Base-by-base conservation (phyloP, 75 land plant species). In the Pseudotsuga menziesii region DNA sequence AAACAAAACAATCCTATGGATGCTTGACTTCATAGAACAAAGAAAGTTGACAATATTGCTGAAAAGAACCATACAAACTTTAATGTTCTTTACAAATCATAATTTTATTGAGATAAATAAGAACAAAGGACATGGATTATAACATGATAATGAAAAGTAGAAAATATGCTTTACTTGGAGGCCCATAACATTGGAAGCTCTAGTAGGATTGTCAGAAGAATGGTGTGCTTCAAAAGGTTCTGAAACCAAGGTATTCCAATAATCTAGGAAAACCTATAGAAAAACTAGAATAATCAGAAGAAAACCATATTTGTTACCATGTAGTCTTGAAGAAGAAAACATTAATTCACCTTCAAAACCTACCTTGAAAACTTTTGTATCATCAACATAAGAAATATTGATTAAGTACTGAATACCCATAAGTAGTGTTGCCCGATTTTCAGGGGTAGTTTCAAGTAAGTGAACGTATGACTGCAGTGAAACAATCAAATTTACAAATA, bases 291-390 rank as follows among this genome's bases (percentile, higher is more conserved):
- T 54, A 32, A 29, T 12, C 23, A 74, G 54, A 56, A 59, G 5
- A 69, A n/a, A 41, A 35, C 2, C 7, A 56, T 8, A 0, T 17
- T 56, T 25, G 9, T 57, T 16, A 9, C 29, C n/a, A 39, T 54
- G 20, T n/a, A 39, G 4, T 20, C 0, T 74, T 32, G 23, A 79
- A 35, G 35, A 23, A 36, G 20, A 75, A 58, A 61, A 54, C 32
- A 44, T 14, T 54, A 15, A 57, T n/a, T n/a, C 44, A 55, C 39
- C 77, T 19, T 5, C 7, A 80, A 73, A 39, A 16, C 27, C 61
- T 81, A 96, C 99, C 96, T 97, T 97, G 76, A 97, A 97, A 64
- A 95, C 96, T 64, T 97, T 94, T 4, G 94, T 97, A 73, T 97
- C 99, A 77, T 97, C 99, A 44, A 95, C 99, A 85, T 97, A 97